A percentile compares a stretch with the other conserved stretches of the same genome.
Conservation (phyloP, 495 filamentous ascomycete species). For the Paragyromitra xinjiangensis region DNA sequence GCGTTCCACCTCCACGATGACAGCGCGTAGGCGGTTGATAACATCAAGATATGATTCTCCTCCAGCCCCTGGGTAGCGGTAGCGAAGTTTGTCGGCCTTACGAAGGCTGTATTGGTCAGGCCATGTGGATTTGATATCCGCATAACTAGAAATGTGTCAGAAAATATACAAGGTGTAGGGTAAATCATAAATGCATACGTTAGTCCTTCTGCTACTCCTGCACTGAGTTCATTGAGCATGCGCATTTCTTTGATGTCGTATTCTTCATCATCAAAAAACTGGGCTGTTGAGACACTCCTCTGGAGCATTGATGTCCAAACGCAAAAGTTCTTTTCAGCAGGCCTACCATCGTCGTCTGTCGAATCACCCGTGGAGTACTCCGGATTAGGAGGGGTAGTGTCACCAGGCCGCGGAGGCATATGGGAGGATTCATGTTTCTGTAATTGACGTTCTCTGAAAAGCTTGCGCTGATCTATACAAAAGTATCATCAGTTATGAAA, state of each 20-base stretch:
- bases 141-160: constrained; percentile 64
- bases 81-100: constrained; percentile 82
- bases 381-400: constrained; percentile 93
- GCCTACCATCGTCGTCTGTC: constrained; percentile 62
- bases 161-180: neutral
- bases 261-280: constrained; percentile 94
- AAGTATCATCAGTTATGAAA: neutral
- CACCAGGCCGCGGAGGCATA: constrained; percentile 85
- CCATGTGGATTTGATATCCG: constrained; percentile 78
- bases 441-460: constrained; percentile 58
- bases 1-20: constrained; percentile 95
- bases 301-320: constrained; percentile 98
- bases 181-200: constrained; percentile 61
- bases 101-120: constrained; percentile 81
- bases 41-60: constrained; percentile 97
- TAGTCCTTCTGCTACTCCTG: constrained; percentile 89
- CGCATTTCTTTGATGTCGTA: constrained; percentile 97
- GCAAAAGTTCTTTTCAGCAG: constrained; percentile 86
- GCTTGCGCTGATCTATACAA: constrained; percentile 43
- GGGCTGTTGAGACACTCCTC: constrained; percentile 81
- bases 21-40: constrained; percentile 91
- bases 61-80: constrained; percentile 92
- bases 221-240: constrained; percentile 96
- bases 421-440: constrained; percentile 58
- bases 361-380: constrained; percentile 66